These are phyloP conservation scores for Agroathelia rolfsii DNA, from an alignment of 1,284 basidiomycete genomes.

Conservation along the genomic window DNA sequence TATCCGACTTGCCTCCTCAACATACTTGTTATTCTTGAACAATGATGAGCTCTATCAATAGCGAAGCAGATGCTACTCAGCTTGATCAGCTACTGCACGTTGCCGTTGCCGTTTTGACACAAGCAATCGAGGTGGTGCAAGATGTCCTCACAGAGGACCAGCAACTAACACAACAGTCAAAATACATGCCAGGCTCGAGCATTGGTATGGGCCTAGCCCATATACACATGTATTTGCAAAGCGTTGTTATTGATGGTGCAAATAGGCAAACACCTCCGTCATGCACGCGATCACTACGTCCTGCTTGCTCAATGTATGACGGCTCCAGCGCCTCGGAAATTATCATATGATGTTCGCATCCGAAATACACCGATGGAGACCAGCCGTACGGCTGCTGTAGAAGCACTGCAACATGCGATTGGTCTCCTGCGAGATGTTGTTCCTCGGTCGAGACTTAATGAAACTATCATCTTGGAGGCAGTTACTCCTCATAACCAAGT, in stretches of 20 bases:
- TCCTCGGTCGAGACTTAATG: slow-evolving; percentile 37
- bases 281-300: slow-evolving; percentile 71
- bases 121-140: slow-evolving; percentile 63
- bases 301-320: slow-evolving; percentile 49
- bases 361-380: slow-evolving; percentile 78
- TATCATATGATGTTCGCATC: slow-evolving; percentile 66
- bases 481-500: slow-evolving; percentile 69
- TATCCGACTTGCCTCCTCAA: no score
- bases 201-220: slow-evolving; percentile 42
- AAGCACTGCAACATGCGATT: slow-evolving; percentile 48
- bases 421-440: slow-evolving; percentile 43
- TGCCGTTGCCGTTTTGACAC: slow-evolving; percentile 51
- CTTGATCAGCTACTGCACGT: slow-evolving; percentile 51
- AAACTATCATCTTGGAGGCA: slow-evolving; percentile 58
- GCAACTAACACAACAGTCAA: slow-evolving; percentile 56
- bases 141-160: slow-evolving; percentile 52
- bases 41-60: slow-evolving; percentile 6
- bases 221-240: slow-evolving; percentile 1
- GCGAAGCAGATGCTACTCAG: slow-evolving; percentile 16
- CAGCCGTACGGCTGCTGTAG: slow-evolving; percentile 45
- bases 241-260: slow-evolving; percentile 5
- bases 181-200: slow-evolving; percentile 70
- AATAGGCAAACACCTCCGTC: slow-evolving; percentile 71
- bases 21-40: slow-evolving; percentile 5
- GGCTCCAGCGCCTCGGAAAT: slow-evolving; percentile 37